Conservation (phyloP, 495 filamentous ascomycete species). For the Penicillium canariense region DNA sequence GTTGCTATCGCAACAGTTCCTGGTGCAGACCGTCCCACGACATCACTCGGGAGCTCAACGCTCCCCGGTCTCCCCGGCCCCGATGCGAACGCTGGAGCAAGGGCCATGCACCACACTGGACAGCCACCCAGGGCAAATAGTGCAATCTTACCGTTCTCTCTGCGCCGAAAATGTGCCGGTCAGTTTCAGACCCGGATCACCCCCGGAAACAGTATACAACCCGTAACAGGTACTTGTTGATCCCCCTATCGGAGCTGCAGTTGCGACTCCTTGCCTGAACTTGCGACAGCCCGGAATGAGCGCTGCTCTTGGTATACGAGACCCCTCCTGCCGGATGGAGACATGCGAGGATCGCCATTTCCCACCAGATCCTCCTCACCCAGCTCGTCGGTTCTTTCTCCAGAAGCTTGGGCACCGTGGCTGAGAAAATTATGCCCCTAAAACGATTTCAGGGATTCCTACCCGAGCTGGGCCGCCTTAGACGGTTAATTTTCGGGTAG, state of each 20-base stretch:
- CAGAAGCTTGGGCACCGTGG: neutral
- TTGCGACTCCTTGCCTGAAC: neutral
- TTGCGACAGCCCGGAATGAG: neutral
- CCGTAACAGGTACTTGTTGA: neutral
- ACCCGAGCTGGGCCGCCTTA: neutral
- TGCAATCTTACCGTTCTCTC: neutral
- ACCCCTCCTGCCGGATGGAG: neutral
- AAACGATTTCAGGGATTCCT: neutral
- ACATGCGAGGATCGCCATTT: neutral
- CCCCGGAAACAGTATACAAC: neutral
- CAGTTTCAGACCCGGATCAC: conserved; percentile 1
- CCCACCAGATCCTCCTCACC: neutral
- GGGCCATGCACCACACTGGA: neutral
- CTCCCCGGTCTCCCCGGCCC: neutral
- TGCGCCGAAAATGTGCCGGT: neutral
- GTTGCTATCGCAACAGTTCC: conserved; percentile 25
- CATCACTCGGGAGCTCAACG: neutral
- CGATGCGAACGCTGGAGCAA: neutral
- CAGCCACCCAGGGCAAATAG: neutral
- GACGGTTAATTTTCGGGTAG: neutral
- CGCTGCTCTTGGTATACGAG: neutral
- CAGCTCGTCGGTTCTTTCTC: neutral
- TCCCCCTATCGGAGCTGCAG: neutral
- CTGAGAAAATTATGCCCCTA: neutral
- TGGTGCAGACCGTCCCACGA: neutral